A percentile compares a stretch with the other conserved stretches of the same genome.
Conservation (phyloP, 139 green algal species). For the Chlamydomonas incerta region DNA sequence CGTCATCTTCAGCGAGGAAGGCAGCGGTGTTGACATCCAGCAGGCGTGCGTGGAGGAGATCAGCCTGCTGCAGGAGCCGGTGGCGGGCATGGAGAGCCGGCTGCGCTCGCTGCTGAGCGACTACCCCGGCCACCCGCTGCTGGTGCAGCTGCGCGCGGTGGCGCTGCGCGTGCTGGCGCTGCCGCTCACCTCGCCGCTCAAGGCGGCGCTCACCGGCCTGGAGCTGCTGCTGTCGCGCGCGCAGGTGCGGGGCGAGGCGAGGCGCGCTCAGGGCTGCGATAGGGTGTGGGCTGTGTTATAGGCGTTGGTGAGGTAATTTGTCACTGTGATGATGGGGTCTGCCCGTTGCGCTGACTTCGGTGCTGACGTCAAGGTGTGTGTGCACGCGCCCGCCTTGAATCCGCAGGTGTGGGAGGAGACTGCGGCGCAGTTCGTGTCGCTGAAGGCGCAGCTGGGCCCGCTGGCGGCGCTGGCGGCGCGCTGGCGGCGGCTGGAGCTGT, state of each 20-base stretch:
- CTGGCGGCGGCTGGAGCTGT: constrained; percentile 94
- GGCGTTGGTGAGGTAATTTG: too few relatives aligned
- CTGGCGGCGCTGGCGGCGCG: constrained; percentile 81
- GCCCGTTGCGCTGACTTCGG: too few relatives aligned
- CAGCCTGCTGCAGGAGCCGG: constrained; percentile 76
- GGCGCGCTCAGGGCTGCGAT: too few relatives aligned
- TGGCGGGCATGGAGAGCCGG: constrained; percentile 67
- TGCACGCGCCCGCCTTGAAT: too few relatives aligned
- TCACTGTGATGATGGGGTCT: too few relatives aligned
- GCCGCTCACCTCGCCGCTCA: constrained; percentile 78
- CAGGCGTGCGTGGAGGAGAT: constrained; percentile 77
- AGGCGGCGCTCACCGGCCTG: constrained; percentile 88
- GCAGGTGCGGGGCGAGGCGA: constrained; percentile 62
- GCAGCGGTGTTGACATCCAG: constrained; percentile 78
- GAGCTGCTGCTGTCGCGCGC: constrained; percentile 92
- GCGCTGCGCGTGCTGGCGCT: constrained; percentile 81
- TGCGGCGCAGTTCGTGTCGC: constrained; percentile 83
- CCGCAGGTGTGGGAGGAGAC: constrained; percentile 94
- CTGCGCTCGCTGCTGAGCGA: constrained; percentile 86
- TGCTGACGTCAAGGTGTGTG: too few relatives aligned
- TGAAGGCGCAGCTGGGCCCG: constrained; percentile 75
- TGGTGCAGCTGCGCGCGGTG: constrained; percentile 88
- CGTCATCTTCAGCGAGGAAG: constrained; percentile 30
- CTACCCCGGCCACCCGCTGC: constrained; percentile 94
- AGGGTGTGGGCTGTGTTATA: too few relatives aligned